Percentiles rank a stretch among this genome's conserved stretches.
phyloP scores from a whole-genome alignment of 2,329 filamentous ascomycete genomes.

The Biscogniauxia mediterranea region DNA sequence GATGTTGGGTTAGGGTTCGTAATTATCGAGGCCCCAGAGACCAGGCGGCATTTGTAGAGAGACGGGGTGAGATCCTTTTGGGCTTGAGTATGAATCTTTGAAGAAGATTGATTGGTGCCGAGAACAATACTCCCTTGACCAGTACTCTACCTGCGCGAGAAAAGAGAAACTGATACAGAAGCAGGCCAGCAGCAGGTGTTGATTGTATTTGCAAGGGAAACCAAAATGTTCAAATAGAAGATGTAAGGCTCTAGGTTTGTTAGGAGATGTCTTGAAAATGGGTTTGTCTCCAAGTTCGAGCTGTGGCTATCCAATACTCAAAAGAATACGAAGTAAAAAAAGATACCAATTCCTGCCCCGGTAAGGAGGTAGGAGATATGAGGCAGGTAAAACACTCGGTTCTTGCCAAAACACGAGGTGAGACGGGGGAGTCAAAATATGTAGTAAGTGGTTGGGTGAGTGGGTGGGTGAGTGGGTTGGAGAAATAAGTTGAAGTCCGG shows the following conservation, averaged over 20 bases:
- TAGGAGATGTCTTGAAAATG: not conserved
- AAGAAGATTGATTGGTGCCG: not conserved
- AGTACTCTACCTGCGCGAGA: not conserved
- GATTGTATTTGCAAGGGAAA: not conserved
- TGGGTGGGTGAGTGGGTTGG: too few species aligned
- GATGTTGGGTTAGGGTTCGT: not conserved
- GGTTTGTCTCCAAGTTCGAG: not conserved
- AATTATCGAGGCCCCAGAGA: too few species aligned
- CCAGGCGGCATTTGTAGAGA: not conserved
- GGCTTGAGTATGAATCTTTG: not conserved
- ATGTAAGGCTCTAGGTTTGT: not conserved
- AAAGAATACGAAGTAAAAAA: not conserved
- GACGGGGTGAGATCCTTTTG: not conserved
- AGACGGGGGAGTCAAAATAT: not conserved
- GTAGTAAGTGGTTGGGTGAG: too few species aligned
- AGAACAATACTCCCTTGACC: not conserved
- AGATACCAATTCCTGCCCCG: too few species aligned
- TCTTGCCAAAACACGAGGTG: not conserved
- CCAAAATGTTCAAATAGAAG: not conserved
- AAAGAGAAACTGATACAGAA: too few species aligned
- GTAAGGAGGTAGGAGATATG: too few species aligned
- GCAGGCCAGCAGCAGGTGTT: not conserved
- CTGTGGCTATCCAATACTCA: not conserved
- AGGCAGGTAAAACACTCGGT: not conserved
- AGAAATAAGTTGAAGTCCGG: too few species aligned